Evolutionary conservation across 345 rosid species (phyloP).

Genomic region (Turritis glabra): DNA sequence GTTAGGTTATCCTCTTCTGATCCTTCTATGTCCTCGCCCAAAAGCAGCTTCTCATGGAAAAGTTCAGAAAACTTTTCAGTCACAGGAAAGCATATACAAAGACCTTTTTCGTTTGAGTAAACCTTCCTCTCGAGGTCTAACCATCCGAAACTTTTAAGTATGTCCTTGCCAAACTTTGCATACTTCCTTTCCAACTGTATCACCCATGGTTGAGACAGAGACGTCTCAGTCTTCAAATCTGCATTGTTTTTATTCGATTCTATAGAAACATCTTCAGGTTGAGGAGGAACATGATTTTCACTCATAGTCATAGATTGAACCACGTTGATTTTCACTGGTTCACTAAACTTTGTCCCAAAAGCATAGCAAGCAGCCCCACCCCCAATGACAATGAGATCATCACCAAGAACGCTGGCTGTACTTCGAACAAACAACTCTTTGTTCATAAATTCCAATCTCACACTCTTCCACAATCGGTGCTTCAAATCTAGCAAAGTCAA

Average conservation of each 20-base stretch:
- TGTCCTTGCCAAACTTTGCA: constrained; percentile 82
- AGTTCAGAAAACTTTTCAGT: constrained; percentile 55
- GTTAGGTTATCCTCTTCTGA: constrained; percentile 24
- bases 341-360: constrained; percentile 92
- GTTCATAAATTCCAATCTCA: constrained; percentile 59
- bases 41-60: constrained; percentile 44
- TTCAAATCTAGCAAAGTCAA: constrained; percentile 67
- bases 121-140: constrained; percentile 79
- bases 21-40: constrained; percentile 38
- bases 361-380: constrained; percentile 99
- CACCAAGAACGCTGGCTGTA: constrained; percentile 66
- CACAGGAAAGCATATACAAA: constrained; percentile 76
- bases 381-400: constrained; percentile 76
- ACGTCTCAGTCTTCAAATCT: constrained; percentile 33
- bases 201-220: constrained; percentile 38
- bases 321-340: constrained; percentile 70
- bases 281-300: constrained; percentile 32
- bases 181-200: constrained; percentile 60
- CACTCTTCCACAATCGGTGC: constrained; percentile 59
- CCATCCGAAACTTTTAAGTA: constrained; percentile 85
- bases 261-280: constrained; percentile 29
- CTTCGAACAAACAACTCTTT: constrained; percentile 73
- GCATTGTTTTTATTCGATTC: constrained; percentile 29
- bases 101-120: constrained; percentile 49
- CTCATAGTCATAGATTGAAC: constrained; percentile 41